Evolutionary conservation across 176 grass and related monocot species (phyloP).

Genomic region (Oryza punctata): DNA sequence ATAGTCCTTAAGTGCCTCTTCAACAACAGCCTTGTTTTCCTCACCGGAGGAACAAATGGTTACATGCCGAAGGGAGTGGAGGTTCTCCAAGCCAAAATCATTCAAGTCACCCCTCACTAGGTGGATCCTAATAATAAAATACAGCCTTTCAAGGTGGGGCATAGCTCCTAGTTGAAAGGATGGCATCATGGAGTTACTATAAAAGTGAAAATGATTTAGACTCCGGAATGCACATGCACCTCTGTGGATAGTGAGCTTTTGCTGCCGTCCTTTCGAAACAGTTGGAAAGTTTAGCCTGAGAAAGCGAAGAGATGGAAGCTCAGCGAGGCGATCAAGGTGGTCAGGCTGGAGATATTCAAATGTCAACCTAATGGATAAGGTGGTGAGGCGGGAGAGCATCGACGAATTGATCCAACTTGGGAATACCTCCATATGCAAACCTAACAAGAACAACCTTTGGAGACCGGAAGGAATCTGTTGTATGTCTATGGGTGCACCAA

Average conservation of each 20-base stretch:
- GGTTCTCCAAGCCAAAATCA: not conserved
- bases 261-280: fast-evolving
- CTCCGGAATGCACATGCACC: not conserved
- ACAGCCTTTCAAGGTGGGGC: not conserved
- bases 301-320: conserved; percentile 1
- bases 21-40: not conserved
- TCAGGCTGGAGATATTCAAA: not conserved
- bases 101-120: not conserved
- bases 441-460: not conserved
- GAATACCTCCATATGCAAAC: not conserved
- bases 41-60: fast-evolving
- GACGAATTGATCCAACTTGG: not conserved
- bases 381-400: not conserved
- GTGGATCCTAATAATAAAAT: fast-evolving
- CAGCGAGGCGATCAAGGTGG: conserved; percentile 9
- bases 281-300: fast-evolving
- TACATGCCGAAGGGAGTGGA: not conserved
- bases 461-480: not conserved
- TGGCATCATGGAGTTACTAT: not conserved
- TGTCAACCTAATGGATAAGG: conserved; percentile 5
- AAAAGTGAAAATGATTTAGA: not conserved
- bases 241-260: not conserved
- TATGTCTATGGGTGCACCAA: too few relatives aligned
- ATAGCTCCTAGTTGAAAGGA: not conserved
- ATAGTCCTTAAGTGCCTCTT: not conserved